Base-by-base conservation (phyloP, 768 basidiomycete genomes). In the Rhodosporidiobolus odoratus region DNA sequence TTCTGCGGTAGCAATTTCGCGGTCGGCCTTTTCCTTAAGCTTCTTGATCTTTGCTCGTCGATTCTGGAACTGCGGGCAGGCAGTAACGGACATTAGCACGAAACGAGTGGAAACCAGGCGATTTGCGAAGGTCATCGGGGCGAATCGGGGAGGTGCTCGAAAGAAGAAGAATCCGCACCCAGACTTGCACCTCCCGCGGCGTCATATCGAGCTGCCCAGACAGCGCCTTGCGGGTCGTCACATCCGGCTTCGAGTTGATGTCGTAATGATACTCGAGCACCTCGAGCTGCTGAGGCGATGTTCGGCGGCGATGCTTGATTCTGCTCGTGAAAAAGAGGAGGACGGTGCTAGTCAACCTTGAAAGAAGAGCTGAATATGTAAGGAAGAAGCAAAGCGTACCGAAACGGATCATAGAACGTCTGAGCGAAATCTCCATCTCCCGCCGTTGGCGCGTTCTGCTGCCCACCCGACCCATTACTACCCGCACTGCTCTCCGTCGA, bases 111-210 rank as follows among this genome's bases (percentile, higher is more conserved):
- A 50, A 23, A 50, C n/a, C n/a, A n/a, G n/a, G n/a, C n/a, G n/a
- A n/a, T n/a, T n/a, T n/a, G n/a, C n/a, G n/a, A n/a, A n/a, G n/a
- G n/a, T n/a, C n/a, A n/a, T n/a, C n/a, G n/a, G n/a, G n/a, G n/a
- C n/a, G n/a, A n/a, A n/a, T n/a, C n/a, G n/a, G n/a, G n/a, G n/a
- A n/a, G n/a, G n/a, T 2, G 41, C 30, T 34, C 50, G 19, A 34
- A 59, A 8, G 45, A 34, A 34, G 63, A 69, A 59, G 50, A 3
- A 4, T 17, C 19, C 75, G 17, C 27, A 76, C 75, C 82, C 85
- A 83, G 66, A 95, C 94, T 85, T 98, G 94, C 3, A 98, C 90
- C n/a, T 91, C 92, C 69, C 94, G 83, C 30, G 92, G 86, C 16
- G 90, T 89, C 94, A 98, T 98, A 71, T 87, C 88, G 66, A 97